Conservation (phyloP, 305 asterid species). For the Fraxinus greggii region DNA sequence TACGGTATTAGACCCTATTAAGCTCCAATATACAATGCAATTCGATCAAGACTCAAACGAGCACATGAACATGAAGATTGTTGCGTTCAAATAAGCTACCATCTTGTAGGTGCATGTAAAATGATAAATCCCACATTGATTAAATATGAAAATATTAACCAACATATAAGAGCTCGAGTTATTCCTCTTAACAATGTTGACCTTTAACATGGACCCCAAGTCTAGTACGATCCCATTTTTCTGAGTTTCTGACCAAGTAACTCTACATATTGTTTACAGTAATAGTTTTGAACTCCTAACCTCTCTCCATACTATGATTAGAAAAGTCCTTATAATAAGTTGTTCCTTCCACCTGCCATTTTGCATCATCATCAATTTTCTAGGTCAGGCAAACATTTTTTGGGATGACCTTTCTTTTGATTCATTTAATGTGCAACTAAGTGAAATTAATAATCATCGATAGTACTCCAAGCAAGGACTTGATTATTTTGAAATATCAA, state of each 20-base stretch:
- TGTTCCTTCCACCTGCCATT: not conserved
- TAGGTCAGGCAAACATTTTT: not conserved
- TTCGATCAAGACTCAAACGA: not conserved
- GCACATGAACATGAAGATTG: not conserved
- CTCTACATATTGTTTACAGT: not conserved
- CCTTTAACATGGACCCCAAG: not conserved
- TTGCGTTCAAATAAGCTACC: not conserved
- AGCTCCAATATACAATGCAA: not conserved
- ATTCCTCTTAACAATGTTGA: not conserved
- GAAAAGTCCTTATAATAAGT: not conserved
- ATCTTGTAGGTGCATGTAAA: not conserved
- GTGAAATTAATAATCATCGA: not conserved
- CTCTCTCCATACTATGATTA: not conserved
- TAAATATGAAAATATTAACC: not conserved
- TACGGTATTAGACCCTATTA: not conserved
- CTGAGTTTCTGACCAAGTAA: not conserved
- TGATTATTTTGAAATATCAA: not conserved
- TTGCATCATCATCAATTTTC: not conserved
- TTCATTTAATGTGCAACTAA: not conserved
- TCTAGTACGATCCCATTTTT: not conserved
- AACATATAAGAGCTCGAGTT: not conserved
- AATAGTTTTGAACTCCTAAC: not conserved
- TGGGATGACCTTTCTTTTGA: not conserved
- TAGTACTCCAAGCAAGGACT: not conserved
- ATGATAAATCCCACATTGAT: not conserved